Evolutionary conservation across 2,329 filamentous ascomycete genomes (phyloP).

Genomic region (Diaporthe sp.): DNA sequence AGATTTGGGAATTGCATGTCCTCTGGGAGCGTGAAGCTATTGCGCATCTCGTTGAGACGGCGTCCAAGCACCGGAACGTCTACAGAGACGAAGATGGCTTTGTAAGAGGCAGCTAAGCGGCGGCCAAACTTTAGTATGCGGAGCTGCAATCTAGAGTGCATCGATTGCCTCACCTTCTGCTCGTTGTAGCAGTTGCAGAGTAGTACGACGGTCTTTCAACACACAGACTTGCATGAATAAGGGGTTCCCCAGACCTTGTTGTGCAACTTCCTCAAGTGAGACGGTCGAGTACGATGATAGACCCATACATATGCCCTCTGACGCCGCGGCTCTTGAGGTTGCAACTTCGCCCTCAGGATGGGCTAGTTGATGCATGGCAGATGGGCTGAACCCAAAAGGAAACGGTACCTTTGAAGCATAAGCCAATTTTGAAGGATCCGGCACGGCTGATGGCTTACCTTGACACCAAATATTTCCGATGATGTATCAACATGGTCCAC

Average conservation of each 20-base stretch:
- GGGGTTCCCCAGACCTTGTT: constrained; percentile 50
- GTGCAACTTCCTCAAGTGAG: constrained; percentile 56
- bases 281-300: constrained; percentile 59
- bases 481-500: constrained; percentile 50
- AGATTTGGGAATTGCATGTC: constrained; percentile 56
- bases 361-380: constrained; percentile 63
- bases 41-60: constrained; percentile 63
- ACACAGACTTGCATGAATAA: constrained; percentile 67
- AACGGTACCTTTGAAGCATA: constrained; percentile 47
- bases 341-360: constrained; percentile 63
- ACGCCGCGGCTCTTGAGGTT: constrained; percentile 57
- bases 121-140: neutral
- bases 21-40: constrained; percentile 59
- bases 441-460: constrained; percentile 26
- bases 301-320: constrained; percentile 55
- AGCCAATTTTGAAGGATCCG: neutral
- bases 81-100: constrained; percentile 57
- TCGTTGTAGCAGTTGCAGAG: neutral
- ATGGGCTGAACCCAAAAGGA: constrained; percentile 64
- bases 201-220: constrained; percentile 52
- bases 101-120: neutral
- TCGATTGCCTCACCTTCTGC: neutral
- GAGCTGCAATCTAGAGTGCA: no score
- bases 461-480: constrained; percentile 55
- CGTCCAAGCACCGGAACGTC: constrained; percentile 64